A percentile compares a stretch with the other conserved stretches of the same genome.
Conservation (phyloP, 139 green algal species). For the Ettlia oleoabundans region DNA sequence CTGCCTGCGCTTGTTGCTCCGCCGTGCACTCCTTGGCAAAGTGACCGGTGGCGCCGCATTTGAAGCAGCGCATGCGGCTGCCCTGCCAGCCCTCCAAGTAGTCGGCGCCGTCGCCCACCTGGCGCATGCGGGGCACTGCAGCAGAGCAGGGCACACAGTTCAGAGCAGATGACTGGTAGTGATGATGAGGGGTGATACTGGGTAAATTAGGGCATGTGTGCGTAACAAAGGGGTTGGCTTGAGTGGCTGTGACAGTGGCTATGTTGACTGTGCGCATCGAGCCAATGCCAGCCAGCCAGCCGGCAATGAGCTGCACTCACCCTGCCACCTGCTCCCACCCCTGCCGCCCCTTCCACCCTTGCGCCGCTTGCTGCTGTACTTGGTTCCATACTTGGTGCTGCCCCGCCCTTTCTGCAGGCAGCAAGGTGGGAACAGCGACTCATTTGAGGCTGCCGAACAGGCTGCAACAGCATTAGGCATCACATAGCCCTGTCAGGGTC, state of each 20-base stretch:
- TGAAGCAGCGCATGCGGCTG: slow-evolving; percentile 50
- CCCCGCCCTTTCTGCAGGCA: slow-evolving; percentile 42
- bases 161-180: no score
- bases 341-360: slow-evolving; percentile 17
- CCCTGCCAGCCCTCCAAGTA: slow-evolving; percentile 58
- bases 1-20: slow-evolving; percentile 15
- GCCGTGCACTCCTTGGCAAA: slow-evolving; percentile 50
- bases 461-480: no score
- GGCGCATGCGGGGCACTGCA: slow-evolving; percentile 27
- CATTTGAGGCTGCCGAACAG: no score
- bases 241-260: no score
- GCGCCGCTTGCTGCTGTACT: slow-evolving; percentile 15
- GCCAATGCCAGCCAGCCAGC: no score
- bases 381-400: slow-evolving; percentile 39
- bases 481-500: no score
- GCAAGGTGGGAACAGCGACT: background rate
- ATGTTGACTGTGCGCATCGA: no score
- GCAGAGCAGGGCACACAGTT: background rate
- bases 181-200: no score
- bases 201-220: background rate
- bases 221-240: no score
- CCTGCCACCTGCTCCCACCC: slow-evolving; percentile 18
- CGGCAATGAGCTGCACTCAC: no score
- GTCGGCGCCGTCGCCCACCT: slow-evolving; percentile 59
- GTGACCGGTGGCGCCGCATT: slow-evolving; percentile 61